Conservation (phyloP, 2,329 filamentous ascomycete species). For the Ophiostoma australiae region DNA sequence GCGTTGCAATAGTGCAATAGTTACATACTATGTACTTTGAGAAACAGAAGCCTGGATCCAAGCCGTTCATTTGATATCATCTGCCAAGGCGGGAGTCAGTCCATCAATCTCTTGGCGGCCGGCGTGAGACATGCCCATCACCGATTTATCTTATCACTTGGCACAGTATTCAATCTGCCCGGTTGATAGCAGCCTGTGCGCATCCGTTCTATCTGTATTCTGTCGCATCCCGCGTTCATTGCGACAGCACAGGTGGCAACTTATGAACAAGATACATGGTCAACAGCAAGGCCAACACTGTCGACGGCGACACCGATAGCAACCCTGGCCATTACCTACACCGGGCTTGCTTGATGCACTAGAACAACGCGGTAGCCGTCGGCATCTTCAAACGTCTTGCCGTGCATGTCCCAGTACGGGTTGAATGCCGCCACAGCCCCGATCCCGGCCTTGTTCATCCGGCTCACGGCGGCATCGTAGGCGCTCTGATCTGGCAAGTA, state of each 20-base stretch:
- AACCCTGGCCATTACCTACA: not conserved
- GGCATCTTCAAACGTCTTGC: conserved; percentile 42
- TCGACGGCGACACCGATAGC: not conserved
- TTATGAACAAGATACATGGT: not conserved
- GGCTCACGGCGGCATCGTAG: conserved; percentile 33
- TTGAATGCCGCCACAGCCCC: conserved; percentile 38
- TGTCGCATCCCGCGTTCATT: not conserved
- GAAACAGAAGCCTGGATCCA: not conserved
- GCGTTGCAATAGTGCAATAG: too few relatives aligned
- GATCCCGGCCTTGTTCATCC: conserved; percentile 37
- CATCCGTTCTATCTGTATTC: not conserved
- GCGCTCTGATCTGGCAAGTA: conserved; percentile 37
- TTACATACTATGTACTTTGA: not conserved
- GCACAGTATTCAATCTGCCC: not conserved
- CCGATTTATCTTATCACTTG: not conserved
- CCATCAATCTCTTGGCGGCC: not conserved
- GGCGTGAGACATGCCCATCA: not conserved
- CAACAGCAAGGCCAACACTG: not conserved
- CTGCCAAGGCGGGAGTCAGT: not conserved
- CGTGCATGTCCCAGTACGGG: conserved; percentile 43
- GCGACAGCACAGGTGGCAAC: not conserved
- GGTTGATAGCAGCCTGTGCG: not conserved
- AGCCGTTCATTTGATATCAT: not conserved
- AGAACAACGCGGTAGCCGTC: conserved; percentile 45
- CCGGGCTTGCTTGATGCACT: conserved; percentile 32